phyloP scores from a whole-genome alignment of 2,329 filamentous ascomycete species.

The Metarhizium guizhouense region DNA sequence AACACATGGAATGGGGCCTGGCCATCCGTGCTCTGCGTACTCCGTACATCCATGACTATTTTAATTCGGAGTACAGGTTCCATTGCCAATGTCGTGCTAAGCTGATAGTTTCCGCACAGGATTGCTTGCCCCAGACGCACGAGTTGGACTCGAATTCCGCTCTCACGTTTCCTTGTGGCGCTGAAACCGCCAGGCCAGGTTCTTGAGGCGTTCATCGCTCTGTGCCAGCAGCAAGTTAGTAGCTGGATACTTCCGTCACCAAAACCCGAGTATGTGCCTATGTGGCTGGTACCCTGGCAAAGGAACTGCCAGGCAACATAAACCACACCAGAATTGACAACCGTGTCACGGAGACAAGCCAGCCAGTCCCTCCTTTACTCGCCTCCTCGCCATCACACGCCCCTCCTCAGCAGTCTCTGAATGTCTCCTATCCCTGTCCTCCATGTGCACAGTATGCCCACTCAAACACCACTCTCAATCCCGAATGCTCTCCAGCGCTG shows the following conservation, averaged over 20 bases:
- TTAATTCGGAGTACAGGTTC: background rate
- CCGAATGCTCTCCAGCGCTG: background rate
- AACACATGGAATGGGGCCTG: background rate
- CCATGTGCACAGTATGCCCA: conserved; percentile 3
- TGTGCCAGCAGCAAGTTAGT: background rate
- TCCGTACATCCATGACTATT: background rate
- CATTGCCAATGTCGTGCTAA: background rate
- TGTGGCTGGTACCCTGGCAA: background rate
- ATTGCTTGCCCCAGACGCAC: background rate
- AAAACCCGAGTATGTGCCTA: background rate
- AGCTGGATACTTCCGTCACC: background rate
- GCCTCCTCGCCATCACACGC: background rate
- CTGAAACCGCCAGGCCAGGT: background rate
- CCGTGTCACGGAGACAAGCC: background rate
- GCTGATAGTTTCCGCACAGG: background rate
- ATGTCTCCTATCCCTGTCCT: conserved; percentile 1
- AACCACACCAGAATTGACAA: background rate
- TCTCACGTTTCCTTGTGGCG: background rate
- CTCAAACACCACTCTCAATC: background rate
- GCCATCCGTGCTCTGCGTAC: background rate
- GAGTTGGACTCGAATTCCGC: background rate
- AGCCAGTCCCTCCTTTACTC: background rate
- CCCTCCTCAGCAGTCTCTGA: background rate
- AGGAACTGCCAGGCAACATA: background rate
- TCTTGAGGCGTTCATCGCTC: background rate